Percentiles rank a stretch among this genome's conserved stretches.
Conservation (phyloP, 805 yeast species). For the Candida ortonii region DNA sequence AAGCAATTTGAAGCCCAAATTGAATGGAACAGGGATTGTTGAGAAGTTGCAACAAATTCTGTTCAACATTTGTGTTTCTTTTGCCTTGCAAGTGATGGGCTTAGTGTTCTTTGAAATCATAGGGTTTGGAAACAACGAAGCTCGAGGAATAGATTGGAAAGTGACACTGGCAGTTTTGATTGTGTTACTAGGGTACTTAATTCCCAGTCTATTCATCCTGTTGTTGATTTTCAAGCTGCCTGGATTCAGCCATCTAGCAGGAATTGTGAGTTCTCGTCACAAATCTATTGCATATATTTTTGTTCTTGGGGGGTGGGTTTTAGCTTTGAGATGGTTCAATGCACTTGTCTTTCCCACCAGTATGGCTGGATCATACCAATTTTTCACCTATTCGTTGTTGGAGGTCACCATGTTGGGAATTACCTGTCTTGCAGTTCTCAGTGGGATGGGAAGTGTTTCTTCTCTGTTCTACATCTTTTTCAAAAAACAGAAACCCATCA, state of each 20-base stretch:
- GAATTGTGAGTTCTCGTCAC: slow-evolving; percentile 4
- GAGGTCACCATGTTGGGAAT: slow-evolving; percentile 49
- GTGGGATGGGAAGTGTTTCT: slow-evolving; percentile 52
- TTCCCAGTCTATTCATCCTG: slow-evolving; percentile 38
- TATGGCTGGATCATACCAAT: background rate
- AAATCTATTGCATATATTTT: slow-evolving; percentile 8
- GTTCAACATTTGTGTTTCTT: slow-evolving; percentile 26
- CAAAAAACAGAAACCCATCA: slow-evolving; percentile 23
- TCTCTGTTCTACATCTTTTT: slow-evolving; percentile 36
- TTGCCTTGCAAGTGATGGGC: slow-evolving; percentile 27
- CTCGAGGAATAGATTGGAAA: slow-evolving; percentile 37
- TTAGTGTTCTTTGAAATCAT: slow-evolving; percentile 31
- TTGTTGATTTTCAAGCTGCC: slow-evolving; percentile 8
- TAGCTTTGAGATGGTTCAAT: slow-evolving; percentile 18
- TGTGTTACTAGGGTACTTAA: slow-evolving; percentile 38
- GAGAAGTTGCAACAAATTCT: slow-evolving; percentile 6
- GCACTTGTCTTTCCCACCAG: slow-evolving; percentile 32
- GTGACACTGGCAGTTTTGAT: slow-evolving; percentile 39
- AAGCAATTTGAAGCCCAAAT: slow-evolving; percentile 2
- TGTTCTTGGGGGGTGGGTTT: slow-evolving; percentile 12
- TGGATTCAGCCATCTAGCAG: slow-evolving; percentile 3
- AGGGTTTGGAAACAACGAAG: slow-evolving; percentile 20
- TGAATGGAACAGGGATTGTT: background rate
- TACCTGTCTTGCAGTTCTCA: slow-evolving; percentile 46
- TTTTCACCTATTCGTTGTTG: slow-evolving; percentile 36